These are phyloP conservation scores for Fistulina hepatica DNA, from an alignment of 1,284 basidiomycete genomes.

Conservation along the genomic window DNA sequence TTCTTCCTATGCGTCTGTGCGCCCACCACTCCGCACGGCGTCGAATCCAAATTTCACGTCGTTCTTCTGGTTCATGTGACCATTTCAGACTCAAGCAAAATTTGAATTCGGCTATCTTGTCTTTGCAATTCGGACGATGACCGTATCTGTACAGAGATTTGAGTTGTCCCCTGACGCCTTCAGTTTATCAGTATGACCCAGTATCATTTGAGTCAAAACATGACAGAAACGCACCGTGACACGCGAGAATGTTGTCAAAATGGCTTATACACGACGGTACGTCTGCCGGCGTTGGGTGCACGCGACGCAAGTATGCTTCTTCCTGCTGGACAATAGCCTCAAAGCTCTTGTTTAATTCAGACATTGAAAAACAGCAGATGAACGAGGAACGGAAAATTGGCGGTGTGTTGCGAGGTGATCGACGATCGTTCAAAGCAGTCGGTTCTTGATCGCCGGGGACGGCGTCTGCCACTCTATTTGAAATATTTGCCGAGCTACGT, in stretches of 20 bases:
- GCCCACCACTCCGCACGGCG: conserved; percentile 92
- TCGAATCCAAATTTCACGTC: conserved; percentile 74
- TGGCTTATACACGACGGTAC: conserved; percentile 71
- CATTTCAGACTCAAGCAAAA: conserved; percentile 85
- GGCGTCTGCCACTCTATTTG: too few relatives aligned
- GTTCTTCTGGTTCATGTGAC: conserved; percentile 65
- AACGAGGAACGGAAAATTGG: too few relatives aligned
- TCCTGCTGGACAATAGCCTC: conserved; percentile 52
- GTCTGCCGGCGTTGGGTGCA: conserved; percentile 68
- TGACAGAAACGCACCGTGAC: conserved; percentile 47
- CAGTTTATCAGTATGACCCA: conserved; percentile 7
- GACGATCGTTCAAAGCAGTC: too few relatives aligned
- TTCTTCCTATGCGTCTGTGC: conserved; percentile 54
- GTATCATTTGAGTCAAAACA: conserved; percentile 8
- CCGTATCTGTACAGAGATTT: conserved; percentile 85
- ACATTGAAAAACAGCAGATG: too few relatives aligned
- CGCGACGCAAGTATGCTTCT: conserved; percentile 43
- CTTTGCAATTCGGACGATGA: conserved; percentile 61
- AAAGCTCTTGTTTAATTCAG: conserved; percentile 36
- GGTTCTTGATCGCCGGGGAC: too few relatives aligned
- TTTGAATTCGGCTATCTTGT: conserved; percentile 89
- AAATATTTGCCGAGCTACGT: too few relatives aligned
- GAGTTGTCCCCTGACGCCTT: conserved; percentile 75
- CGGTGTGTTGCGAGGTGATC: too few relatives aligned
- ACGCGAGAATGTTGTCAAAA: conserved; percentile 72